Conservation (phyloP, 345 rosid genomes). For the Rhodamnia argentea region DNA sequence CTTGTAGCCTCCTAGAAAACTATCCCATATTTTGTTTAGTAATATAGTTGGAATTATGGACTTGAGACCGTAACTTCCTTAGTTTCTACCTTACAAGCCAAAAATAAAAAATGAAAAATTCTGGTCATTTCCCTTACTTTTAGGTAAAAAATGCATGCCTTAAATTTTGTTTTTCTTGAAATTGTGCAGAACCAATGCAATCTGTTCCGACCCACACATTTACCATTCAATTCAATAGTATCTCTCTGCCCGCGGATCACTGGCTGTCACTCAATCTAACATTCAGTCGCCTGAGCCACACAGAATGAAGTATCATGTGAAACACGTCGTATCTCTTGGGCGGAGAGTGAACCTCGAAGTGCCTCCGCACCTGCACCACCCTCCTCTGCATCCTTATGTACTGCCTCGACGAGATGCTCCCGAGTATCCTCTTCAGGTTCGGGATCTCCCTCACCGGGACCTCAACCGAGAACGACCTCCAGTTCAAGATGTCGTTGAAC, state of each 20-base stretch:
- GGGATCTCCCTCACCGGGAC: constrained; percentile 62
- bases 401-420: constrained; percentile 57
- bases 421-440: constrained; percentile 52
- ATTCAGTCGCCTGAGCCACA: constrained; percentile 81
- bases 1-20: no score
- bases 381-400: constrained; percentile 79
- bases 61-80: no score
- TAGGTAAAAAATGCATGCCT: no score
- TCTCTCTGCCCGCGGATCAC: not conserved
- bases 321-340: constrained; percentile 78
- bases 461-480: constrained; percentile 68
- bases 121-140: no score
- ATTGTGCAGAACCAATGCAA: no score
- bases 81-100: no score
- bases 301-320: constrained; percentile 90
- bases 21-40: no score
- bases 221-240: not conserved
- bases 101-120: no score
- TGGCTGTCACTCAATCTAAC: constrained; percentile 10
- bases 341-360: constrained; percentile 71
- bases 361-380: constrained; percentile 53
- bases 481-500: constrained; percentile 71
- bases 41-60: no score
- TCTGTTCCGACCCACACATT: not conserved
- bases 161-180: no score